Percentiles rank a stretch among this genome's conserved stretches.
phyloP scores from a whole-genome alignment of 768 basidiomycete species.

The Boletus pseudo-olivaceus region DNA sequence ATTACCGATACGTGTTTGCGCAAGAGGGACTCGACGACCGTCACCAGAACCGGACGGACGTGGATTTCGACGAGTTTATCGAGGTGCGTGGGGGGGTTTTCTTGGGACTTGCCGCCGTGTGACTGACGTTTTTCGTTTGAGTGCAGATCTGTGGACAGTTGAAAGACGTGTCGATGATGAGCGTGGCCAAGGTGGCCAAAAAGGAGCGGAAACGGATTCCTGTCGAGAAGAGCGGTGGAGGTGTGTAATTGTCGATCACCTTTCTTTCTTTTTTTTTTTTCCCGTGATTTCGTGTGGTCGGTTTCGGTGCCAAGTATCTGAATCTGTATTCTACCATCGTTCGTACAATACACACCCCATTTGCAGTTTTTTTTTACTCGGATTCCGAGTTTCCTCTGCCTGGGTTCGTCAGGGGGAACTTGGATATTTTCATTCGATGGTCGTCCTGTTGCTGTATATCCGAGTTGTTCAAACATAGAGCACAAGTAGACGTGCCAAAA shows the following conservation, averaged over 20 bases:
- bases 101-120: too few relatives aligned
- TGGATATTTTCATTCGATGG: too few relatives aligned
- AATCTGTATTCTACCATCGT: too few relatives aligned
- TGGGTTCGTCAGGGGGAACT: too few relatives aligned
- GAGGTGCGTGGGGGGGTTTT: constrained; percentile 48
- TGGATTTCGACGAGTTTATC: constrained; percentile 84
- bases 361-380: background rate
- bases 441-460: too few relatives aligned
- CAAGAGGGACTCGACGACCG: constrained; percentile 61
- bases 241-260: constrained; percentile 15
- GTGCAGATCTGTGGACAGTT: constrained; percentile 70
- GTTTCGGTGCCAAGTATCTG: too few relatives aligned
- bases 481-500: too few relatives aligned
- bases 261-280: background rate
- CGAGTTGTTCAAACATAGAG: too few relatives aligned
- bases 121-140: too few relatives aligned
- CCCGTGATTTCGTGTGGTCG: background rate
- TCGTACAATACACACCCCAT: background rate
- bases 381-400: too few relatives aligned
- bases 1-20: constrained; percentile 70
- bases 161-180: constrained; percentile 59
- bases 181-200: constrained; percentile 30
- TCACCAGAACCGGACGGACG: constrained; percentile 34
- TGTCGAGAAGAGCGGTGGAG: constrained; percentile 32
- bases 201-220: constrained; percentile 49